phyloP scores from a whole-genome alignment of 306 rosid genomes.

The Dalbergia cultrata region DNA sequence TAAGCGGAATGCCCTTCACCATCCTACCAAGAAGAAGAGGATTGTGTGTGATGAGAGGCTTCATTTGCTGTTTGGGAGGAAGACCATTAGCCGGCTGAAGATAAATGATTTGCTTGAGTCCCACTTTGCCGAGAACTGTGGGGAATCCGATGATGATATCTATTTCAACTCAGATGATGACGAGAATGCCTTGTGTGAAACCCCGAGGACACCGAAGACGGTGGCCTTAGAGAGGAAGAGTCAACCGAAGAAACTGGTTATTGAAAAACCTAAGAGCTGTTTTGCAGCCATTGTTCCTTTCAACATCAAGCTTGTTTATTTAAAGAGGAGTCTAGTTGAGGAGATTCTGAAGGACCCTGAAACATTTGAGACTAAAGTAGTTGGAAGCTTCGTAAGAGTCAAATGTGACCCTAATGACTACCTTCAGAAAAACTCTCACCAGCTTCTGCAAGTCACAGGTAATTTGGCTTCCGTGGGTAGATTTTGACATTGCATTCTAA shows the following conservation, averaged over 20 bases:
- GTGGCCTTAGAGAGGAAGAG: constrained; percentile 43
- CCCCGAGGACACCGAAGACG: constrained; percentile 12
- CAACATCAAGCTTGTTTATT: constrained; percentile 76
- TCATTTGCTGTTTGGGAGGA: constrained; percentile 69
- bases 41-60: constrained; percentile 70
- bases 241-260: constrained; percentile 41
- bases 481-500: constrained; percentile 25
- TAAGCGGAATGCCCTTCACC: constrained; percentile 52
- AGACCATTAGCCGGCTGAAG: constrained; percentile 65
- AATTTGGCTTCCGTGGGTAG: constrained; percentile 27
- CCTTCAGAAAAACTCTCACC: constrained; percentile 81
- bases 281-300: constrained; percentile 73
- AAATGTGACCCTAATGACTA: constrained; percentile 83
- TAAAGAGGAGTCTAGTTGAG: constrained; percentile 70
- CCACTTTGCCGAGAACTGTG: constrained; percentile 68
- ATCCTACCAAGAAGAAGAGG: constrained; percentile 71
- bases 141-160: constrained; percentile 50
- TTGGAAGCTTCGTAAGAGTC: constrained; percentile 80
- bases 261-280: constrained; percentile 61
- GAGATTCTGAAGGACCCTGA: constrained; percentile 63
- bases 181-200: constrained; percentile 44
- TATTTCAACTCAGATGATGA: constrained; percentile 54
- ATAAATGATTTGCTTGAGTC: constrained; percentile 69
- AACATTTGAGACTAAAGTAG: constrained; percentile 69
- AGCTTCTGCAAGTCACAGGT: constrained; percentile 84